Evolutionary conservation across 768 basidiomycete species (phyloP), one percentile per base, ranked within the genome.

Genomic region (Leccinum ochraceum): DNA sequence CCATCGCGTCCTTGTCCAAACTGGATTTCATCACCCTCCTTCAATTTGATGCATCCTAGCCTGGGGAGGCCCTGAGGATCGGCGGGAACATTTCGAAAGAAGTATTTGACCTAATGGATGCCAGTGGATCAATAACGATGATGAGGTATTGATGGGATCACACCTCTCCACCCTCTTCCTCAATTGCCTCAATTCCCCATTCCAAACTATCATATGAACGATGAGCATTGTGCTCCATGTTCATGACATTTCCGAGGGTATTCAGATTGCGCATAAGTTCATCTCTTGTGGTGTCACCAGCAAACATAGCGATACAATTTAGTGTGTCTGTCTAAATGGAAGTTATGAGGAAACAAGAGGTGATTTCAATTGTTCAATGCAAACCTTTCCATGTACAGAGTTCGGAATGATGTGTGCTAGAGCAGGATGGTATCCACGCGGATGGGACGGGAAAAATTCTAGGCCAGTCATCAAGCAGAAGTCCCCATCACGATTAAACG

Each of bases 1-100:
- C 57, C 57, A 14, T 60, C 39, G 9, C 32, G 26, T 46, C 60
- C 57, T 36, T n/a, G n/a, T 53, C 56, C 60, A 2, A 60, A 59
- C 7, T 13, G 30, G 14, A 60, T 60, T 46, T 60, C 60, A 16
- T 53, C 50, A 0, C 56, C 60, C 22, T 60, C 60, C 32, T 5
- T 52, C 56, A 37, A 37, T 37, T 37, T 16, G 36, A 37, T 37
- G 32, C 32, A 37, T 14, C 36, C 36, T 37, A 34, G 32, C 36
- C 14, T 37, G 36, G 36, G 36, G 14, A 14, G 36, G 16, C 14
- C 36, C 16, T 28, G 1, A 51, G 36, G 57, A 17, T 37, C 9
- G 34, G 57, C 39, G 26, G 49, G 52, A 51, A 57, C 1, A 8
- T 2, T 28, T 44, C 44, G 48, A 49, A 49, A 49, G 48, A 22